phyloP scores from a whole-genome alignment of 768 basidiomycete genomes.

The Tricholoma sp. region DNA sequence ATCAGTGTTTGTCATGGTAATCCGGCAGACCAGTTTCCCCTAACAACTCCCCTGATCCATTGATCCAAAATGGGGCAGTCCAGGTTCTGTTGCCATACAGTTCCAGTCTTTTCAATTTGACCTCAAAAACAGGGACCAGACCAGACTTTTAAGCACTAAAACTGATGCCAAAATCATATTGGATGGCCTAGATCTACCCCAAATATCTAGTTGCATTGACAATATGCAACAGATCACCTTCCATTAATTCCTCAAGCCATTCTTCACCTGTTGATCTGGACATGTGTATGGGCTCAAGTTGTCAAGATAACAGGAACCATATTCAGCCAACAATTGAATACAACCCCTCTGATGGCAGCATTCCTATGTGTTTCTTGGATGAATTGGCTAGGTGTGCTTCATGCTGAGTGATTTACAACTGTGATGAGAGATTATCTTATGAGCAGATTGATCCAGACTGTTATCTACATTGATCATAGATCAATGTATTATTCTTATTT shows the following conservation, averaged over 20 bases:
- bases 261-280: neutral
- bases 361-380: neutral
- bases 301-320: neutral
- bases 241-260: neutral
- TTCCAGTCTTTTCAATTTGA: no score
- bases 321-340: neutral
- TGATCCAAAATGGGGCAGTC: no score
- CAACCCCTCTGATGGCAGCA: neutral
- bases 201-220: neutral
- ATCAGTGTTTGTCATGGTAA: no score
- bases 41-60: no score
- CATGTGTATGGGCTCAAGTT: constrained; percentile 13
- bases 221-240: constrained; percentile 12
- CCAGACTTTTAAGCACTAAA: no score
- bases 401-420: neutral
- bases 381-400: neutral
- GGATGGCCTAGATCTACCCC: neutral
- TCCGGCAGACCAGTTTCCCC: no score
- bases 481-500: no score
- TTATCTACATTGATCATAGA: no score
- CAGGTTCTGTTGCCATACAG: no score
- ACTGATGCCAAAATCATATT: neutral
- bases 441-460: no score
- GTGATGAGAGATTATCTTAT: neutral
- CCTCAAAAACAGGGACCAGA: no score